These are phyloP conservation scores for Exserohilum turcica DNA, from an alignment of 2,329 filamentous ascomycete species.

Conservation along the genomic window DNA sequence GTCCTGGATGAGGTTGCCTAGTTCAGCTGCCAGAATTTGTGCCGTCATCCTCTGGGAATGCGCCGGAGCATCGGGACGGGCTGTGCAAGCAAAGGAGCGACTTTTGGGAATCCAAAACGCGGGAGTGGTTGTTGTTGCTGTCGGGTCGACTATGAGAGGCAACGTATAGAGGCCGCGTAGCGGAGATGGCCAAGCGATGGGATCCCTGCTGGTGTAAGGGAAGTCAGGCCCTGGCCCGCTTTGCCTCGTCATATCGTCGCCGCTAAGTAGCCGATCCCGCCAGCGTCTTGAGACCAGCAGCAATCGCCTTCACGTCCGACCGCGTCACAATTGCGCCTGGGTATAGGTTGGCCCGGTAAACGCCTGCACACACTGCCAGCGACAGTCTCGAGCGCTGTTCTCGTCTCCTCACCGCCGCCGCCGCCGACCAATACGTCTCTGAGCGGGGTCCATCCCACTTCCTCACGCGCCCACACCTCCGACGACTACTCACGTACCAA, in stretches of 20 bases:
- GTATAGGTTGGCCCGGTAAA: background rate
- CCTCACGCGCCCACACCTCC: constrained; percentile 25
- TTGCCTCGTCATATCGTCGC: constrained; percentile 19
- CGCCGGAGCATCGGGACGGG: constrained; percentile 30
- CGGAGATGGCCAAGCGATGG: constrained; percentile 26
- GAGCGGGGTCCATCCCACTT: constrained; percentile 43
- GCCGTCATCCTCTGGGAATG: constrained; percentile 72
- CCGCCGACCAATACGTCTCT: constrained; percentile 15
- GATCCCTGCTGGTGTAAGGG: constrained; percentile 13
- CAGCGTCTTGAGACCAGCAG: constrained; percentile 16
- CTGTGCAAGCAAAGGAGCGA: constrained; percentile 15
- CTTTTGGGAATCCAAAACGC: constrained; percentile 2
- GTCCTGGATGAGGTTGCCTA: constrained; percentile 90
- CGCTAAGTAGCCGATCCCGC: constrained; percentile 16
- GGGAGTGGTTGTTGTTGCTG: constrained; percentile 20
- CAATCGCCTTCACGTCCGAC: constrained; percentile 12
- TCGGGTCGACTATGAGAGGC: constrained; percentile 20
- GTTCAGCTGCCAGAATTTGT: constrained; percentile 84
- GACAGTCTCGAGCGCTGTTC: background rate
- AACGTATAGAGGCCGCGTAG: constrained; percentile 20
- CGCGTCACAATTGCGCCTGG: constrained; percentile 13
- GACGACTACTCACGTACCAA: constrained; percentile 12
- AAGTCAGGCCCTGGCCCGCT: constrained; percentile 19
- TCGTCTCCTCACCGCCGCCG: constrained; percentile 4
- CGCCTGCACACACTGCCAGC: constrained; percentile 1